Evolutionary conservation across 2,329 filamentous ascomycete species (phyloP).

Genomic region (Davidsoniella eucalypti): DNA sequence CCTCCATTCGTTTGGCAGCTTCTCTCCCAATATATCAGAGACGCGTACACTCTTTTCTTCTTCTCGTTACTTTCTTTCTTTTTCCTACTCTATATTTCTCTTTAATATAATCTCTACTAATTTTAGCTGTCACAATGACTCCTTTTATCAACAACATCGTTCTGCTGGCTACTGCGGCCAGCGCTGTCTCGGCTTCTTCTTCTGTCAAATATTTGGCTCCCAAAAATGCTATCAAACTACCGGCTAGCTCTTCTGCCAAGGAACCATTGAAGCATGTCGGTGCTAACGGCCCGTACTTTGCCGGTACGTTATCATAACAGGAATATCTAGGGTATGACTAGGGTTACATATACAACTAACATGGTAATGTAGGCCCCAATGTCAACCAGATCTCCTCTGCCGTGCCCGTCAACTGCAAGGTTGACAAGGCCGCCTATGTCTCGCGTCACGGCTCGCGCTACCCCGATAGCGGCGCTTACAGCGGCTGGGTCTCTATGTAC

Average conservation of each 20-base stretch:
- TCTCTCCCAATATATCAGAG: neutral
- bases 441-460: slow-evolving; percentile 46
- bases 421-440: slow-evolving; percentile 44
- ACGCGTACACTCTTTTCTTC: neutral
- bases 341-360: neutral
- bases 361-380: slow-evolving; percentile 29
- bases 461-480: slow-evolving; percentile 43
- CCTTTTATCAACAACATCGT: slow-evolving; percentile 7
- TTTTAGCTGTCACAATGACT: neutral
- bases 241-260: slow-evolving; percentile 9
- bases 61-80: neutral
- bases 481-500: slow-evolving; percentile 35
- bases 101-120: neutral
- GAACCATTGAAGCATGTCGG: slow-evolving; percentile 31
- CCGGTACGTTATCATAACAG: slow-evolving; percentile 22
- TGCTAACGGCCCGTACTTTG: slow-evolving; percentile 36
- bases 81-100: neutral
- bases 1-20: too few relatives aligned
- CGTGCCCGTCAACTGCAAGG: slow-evolving; percentile 37
- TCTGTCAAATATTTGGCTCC: slow-evolving; percentile 7
- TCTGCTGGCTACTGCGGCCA: slow-evolving; percentile 1
- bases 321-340: neutral
- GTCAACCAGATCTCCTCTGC: slow-evolving; percentile 36
- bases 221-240: slow-evolving; percentile 7
- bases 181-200: slow-evolving; percentile 1